Conservation (phyloP, 352 stramenopile species). For the Stramenopiles sp. region DNA sequence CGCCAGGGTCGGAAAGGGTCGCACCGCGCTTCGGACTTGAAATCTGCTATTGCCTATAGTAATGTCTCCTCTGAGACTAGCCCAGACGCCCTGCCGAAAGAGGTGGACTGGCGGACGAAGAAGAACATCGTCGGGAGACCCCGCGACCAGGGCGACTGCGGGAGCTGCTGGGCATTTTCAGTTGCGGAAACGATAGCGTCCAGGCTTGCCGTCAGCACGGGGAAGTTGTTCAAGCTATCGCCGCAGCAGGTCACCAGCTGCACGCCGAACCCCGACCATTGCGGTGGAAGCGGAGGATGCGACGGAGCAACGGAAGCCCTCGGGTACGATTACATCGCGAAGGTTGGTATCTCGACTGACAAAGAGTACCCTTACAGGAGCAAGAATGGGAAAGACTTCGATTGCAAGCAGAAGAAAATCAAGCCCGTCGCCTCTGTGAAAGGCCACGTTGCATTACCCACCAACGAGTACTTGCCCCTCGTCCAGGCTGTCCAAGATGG, state of each 20-base stretch:
- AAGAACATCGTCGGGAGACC: slow-evolving; percentile 31
- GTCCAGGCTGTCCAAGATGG: slow-evolving; percentile 41
- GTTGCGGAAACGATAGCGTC: slow-evolving; percentile 33
- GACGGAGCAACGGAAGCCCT: slow-evolving; percentile 33
- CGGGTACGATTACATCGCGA: slow-evolving; percentile 30
- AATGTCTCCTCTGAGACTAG: slow-evolving; percentile 11
- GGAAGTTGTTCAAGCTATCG: slow-evolving; percentile 29
- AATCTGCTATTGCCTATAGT: not conserved
- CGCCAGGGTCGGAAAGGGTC: not conserved
- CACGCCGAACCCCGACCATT: slow-evolving; percentile 36
- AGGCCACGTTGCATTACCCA: slow-evolving; percentile 28
- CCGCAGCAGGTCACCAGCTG: slow-evolving; percentile 38
- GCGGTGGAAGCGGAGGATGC: slow-evolving; percentile 39
- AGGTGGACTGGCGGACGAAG: slow-evolving; percentile 34
- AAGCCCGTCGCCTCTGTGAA: slow-evolving; percentile 5
- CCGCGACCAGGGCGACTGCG: slow-evolving; percentile 41
- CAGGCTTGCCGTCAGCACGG: slow-evolving; percentile 35
- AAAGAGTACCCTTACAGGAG: slow-evolving; percentile 29
- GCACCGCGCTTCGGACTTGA: not conserved
- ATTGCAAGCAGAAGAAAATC: slow-evolving; percentile 19
- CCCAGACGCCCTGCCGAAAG: slow-evolving; percentile 25
- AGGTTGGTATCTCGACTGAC: slow-evolving; percentile 28
- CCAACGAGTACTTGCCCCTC: slow-evolving; percentile 38
- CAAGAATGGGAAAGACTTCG: slow-evolving; percentile 24
- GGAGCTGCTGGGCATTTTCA: slow-evolving; percentile 47